phyloP scores from a whole-genome alignment of 202 grass and related monocot genomes.

The Digitaria exilis region DNA sequence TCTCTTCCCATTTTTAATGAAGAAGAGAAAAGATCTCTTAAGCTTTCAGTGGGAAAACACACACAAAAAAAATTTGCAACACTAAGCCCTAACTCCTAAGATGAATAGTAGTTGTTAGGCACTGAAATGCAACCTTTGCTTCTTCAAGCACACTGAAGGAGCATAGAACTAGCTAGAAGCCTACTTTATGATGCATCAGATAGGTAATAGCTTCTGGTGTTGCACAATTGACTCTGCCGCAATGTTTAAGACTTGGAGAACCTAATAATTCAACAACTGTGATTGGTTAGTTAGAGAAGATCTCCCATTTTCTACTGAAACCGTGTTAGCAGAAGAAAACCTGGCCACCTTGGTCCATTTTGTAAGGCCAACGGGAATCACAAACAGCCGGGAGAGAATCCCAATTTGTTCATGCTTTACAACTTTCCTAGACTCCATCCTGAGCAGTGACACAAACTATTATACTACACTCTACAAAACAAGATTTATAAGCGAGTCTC shows the following conservation, averaged over 20 bases:
- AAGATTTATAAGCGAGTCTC: constrained; percentile 23
- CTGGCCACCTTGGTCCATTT: constrained; percentile 25
- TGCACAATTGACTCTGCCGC: constrained; percentile 44
- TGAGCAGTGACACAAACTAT: constrained; percentile 35
- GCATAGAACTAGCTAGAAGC: background rate
- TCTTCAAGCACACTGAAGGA: constrained; percentile 25
- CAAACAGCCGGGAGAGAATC: constrained; percentile 9
- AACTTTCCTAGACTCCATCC: constrained; percentile 38
- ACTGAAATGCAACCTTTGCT: constrained; percentile 21
- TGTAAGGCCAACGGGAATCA: constrained; percentile 42
- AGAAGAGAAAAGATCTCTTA: background rate
- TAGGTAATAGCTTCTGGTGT: constrained; percentile 43
- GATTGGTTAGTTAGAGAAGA: constrained; percentile 39
- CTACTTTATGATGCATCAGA: constrained; percentile 46
- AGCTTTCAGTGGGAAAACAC: too few species aligned
- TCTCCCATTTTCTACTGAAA: constrained; percentile 22
- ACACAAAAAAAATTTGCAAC: background rate
- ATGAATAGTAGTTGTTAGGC: constrained; percentile 7
- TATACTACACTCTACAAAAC: constrained; percentile 16
- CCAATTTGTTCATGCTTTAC: constrained; percentile 6
- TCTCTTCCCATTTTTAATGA: background rate
- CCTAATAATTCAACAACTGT: constrained; percentile 35
- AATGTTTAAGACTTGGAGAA: constrained; percentile 24
- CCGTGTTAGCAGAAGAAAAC: constrained; percentile 33
- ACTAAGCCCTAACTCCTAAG: background rate